Evolutionary conservation across 805 yeast species (phyloP).

Genomic region (Starmerella tilneyi): DNA sequence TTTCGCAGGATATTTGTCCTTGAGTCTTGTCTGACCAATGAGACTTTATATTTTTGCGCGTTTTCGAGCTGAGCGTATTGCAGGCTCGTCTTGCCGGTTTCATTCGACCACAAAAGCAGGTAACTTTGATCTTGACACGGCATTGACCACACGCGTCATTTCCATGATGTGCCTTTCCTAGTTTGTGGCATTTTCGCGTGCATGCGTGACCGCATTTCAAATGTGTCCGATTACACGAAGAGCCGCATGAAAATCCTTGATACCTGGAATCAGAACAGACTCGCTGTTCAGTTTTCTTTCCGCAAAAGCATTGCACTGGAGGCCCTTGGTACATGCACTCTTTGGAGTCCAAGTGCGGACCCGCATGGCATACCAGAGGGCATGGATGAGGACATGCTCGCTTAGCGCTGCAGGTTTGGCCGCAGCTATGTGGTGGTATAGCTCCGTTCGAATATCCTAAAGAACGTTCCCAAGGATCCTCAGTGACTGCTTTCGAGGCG

Average conservation of each 20-base stretch:
- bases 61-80: neutral
- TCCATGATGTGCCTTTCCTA: neutral
- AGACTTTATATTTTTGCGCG: neutral
- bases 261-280: slow-evolving; percentile 18
- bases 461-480: slow-evolving; percentile 1
- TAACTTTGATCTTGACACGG: slow-evolving; percentile 26
- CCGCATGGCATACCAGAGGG: slow-evolving; percentile 25
- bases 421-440: slow-evolving; percentile 25
- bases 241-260: slow-evolving; percentile 20
- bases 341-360: slow-evolving; percentile 19
- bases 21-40: neutral
- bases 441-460: neutral
- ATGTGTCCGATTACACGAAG: slow-evolving; percentile 11
- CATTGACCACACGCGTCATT: slow-evolving; percentile 19
- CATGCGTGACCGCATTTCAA: slow-evolving; percentile 21
- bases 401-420: slow-evolving; percentile 25
- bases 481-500: neutral
- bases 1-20: slow-evolving; percentile 14
- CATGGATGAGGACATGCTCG: slow-evolving; percentile 26
- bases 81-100: slow-evolving; percentile 2
- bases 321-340: slow-evolving; percentile 24
- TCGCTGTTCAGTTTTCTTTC: slow-evolving; percentile 9
- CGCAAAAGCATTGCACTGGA: slow-evolving; percentile 21
- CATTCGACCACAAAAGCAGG: slow-evolving; percentile 30
- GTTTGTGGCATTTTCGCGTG: slow-evolving; percentile 18